phyloP scores from a whole-genome alignment of 1,284 basidiomycete species.

The Sphagnurus paluster region DNA sequence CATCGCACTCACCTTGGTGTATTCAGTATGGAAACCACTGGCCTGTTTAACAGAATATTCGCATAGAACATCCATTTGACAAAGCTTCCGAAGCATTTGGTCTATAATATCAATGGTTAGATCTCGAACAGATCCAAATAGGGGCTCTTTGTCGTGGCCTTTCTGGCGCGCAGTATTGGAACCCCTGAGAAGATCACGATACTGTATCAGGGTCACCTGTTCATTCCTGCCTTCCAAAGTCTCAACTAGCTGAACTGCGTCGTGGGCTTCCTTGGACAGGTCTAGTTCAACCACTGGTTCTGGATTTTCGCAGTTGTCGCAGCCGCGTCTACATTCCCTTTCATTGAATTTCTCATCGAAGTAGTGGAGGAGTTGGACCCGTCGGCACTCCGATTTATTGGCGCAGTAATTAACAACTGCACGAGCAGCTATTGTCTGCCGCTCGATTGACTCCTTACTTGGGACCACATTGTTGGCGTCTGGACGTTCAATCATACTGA shows the following conservation, averaged over 20 bases:
- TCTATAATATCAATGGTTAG: slow-evolving; percentile 55
- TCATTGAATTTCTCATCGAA: slow-evolving; percentile 67
- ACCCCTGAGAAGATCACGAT: slow-evolving; percentile 65
- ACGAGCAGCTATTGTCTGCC: slow-evolving; percentile 37
- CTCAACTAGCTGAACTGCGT: slow-evolving; percentile 54
- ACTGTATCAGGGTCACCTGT: slow-evolving; percentile 47
- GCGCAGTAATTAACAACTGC: slow-evolving; percentile 71
- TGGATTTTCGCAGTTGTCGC: slow-evolving; percentile 72
- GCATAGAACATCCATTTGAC: slow-evolving; percentile 39
- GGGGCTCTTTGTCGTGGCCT: slow-evolving; percentile 45
- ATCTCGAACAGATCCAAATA: slow-evolving; percentile 56
- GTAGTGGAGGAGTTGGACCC: slow-evolving; percentile 79
- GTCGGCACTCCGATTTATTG: slow-evolving; percentile 86
- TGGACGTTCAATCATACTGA: slow-evolving; percentile 39
- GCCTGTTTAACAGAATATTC: slow-evolving; percentile 32
- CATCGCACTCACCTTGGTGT: slow-evolving; percentile 34
- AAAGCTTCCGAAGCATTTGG: slow-evolving; percentile 61
- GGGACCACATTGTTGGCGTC: slow-evolving; percentile 28
- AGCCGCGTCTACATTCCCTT: slow-evolving; percentile 58
- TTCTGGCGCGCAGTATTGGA: slow-evolving; percentile 47
- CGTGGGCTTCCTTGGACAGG: slow-evolving; percentile 50
- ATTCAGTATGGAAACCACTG: slow-evolving; percentile 37
- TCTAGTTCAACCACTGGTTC: slow-evolving; percentile 47
- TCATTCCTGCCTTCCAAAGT: slow-evolving; percentile 37
- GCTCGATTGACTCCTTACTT: slow-evolving; percentile 33